phyloP scores from a whole-genome alignment of 129 eudicot genomes.

The Kitagawia praeruptora region DNA sequence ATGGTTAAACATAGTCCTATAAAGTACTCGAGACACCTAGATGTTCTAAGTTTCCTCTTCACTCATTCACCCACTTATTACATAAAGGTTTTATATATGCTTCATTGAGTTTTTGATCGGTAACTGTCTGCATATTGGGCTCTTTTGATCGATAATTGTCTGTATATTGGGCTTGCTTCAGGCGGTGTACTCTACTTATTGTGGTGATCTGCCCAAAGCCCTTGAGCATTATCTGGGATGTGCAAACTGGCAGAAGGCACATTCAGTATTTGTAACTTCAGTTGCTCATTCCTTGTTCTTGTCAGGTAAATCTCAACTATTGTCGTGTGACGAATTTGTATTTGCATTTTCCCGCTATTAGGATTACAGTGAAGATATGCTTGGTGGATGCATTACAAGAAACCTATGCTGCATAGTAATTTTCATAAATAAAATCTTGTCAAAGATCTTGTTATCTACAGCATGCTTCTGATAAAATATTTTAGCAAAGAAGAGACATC shows the following conservation, averaged over 20 bases:
- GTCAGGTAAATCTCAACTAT: constrained; percentile 49
- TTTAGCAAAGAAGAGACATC: neutral
- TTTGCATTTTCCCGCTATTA: neutral
- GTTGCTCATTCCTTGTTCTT: constrained; percentile 72
- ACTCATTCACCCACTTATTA: neutral
- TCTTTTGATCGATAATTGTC: neutral
- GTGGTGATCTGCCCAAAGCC: constrained; percentile 60
- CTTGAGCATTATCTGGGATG: constrained; percentile 77
- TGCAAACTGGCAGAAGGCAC: constrained; percentile 88
- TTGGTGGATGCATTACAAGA: neutral
- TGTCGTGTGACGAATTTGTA: neutral
- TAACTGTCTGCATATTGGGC: neutral
- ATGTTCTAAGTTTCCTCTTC: neutral
- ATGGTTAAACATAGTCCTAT: neutral
- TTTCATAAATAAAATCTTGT: neutral
- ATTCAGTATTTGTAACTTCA: constrained; percentile 58
- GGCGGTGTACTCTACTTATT: constrained; percentile 69
- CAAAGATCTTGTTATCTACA: neutral
- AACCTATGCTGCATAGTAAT: neutral
- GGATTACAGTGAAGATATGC: neutral
- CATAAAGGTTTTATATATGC: neutral
- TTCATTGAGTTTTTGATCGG: neutral
- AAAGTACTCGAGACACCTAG: neutral
- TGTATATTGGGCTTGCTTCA: constrained; percentile 15
- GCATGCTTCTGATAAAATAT: neutral